Evolutionary conservation across 495 filamentous ascomycete genomes (phyloP).

Genomic region (Aspergillus kassunensis): DNA sequence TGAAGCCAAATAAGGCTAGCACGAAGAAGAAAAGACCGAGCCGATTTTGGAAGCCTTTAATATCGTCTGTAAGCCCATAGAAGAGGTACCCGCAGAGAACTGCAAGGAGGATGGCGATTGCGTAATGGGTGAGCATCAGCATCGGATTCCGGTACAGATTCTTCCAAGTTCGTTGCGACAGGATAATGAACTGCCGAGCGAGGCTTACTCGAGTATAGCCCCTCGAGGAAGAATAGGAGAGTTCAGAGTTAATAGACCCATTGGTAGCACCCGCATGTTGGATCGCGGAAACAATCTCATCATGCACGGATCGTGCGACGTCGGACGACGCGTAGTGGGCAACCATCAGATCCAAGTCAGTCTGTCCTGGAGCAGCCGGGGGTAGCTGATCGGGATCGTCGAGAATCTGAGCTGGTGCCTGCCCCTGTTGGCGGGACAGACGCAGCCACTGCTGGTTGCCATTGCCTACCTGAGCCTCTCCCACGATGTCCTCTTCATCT

Average conservation of each 20-base stretch:
- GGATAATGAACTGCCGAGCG: slow-evolving; percentile 76
- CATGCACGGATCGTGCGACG: slow-evolving; percentile 70
- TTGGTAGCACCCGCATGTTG: slow-evolving; percentile 60
- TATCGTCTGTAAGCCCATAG: slow-evolving; percentile 92
- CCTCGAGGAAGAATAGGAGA: slow-evolving; percentile 53
- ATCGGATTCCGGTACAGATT: slow-evolving; percentile 98
- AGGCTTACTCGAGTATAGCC: slow-evolving; percentile 80
- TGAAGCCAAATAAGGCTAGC: slow-evolving; percentile 93
- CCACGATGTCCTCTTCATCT: slow-evolving; percentile 63
- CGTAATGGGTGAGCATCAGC: slow-evolving; percentile 98
- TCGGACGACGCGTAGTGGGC: slow-evolving; percentile 70
- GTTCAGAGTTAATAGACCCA: slow-evolving; percentile 59
- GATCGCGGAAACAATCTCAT: slow-evolving; percentile 72
- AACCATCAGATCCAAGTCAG: slow-evolving; percentile 81
- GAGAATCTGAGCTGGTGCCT: slow-evolving; percentile 56
- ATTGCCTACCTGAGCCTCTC: slow-evolving; percentile 58
- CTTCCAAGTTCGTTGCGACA: slow-evolving; percentile 89
- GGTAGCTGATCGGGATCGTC: slow-evolving; percentile 78
- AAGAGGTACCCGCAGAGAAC: slow-evolving; percentile 94
- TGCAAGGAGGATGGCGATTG: slow-evolving; percentile 92
- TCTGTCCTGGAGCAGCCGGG: slow-evolving; percentile 56
- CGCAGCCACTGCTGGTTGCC: slow-evolving; percentile 62
- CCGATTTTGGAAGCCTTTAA: slow-evolving; percentile 95
- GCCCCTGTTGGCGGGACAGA: slow-evolving; percentile 62
- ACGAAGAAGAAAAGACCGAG: slow-evolving; percentile 99